Evolutionary conservation across 1,284 basidiomycete genomes (phyloP), one percentile per base, ranked within the genome.

Genomic region (Schizophyllum amplum): DNA sequence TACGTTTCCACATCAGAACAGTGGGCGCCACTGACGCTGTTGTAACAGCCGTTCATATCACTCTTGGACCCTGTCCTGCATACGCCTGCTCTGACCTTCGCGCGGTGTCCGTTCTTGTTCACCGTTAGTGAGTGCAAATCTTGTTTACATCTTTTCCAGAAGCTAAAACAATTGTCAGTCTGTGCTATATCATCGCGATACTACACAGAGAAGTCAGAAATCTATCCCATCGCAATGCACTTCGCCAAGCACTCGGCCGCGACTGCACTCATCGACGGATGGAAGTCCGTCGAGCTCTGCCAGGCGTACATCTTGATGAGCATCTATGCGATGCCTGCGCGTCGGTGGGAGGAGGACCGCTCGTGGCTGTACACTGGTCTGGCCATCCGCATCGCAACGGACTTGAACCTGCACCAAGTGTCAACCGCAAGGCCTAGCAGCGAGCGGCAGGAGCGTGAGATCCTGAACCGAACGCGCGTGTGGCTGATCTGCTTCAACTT

Each of bases 401-500:
- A 94, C 68, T 75, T 94, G 56, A 93, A 93, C 67, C 69, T 94
- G 51, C 90, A 94, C 67, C 82, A 87, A 59, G 79, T 81, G 20
- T 77, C 82, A 4, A 72, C 75, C 5, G 75, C 76, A 22, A 84
- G 84, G 64, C 79, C 86, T 2, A 68, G 72, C 60, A 80, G 75
- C 24, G 86, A 90, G 67, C 77, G 72, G 52, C 82, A 90, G 61
- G 88, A 90, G 66, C 79, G 91, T 17, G 92, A 94, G 71, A 78
- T 89, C 50, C 69, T 94, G 64, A 94, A 94, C 68, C 82, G 86
- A 58, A 83, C 82, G 47, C 76, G 92, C 17, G 84, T 89, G 21
- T 94, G 91, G 92, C 82, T 92, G 78, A 86, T 90, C 57, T 93
- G 91, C 69, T 92, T 87, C 72, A 90, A 90, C 67, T 65, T 93